phyloP scores from a whole-genome alignment of 164 flowering plant genomes.

The Macadamia integrifolia region DNA sequence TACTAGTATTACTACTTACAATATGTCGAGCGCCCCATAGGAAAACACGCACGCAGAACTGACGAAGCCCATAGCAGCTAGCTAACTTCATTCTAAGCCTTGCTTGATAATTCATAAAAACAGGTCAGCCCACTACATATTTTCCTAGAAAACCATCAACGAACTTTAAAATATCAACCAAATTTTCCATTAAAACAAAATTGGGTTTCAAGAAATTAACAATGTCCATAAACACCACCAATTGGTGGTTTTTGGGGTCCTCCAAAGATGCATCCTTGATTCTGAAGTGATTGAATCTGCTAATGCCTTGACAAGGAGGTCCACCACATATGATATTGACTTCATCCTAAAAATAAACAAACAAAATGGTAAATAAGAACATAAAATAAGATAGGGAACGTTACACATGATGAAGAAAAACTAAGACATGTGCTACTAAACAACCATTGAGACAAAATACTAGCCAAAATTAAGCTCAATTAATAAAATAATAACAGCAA shows the following conservation, averaged over 20 bases:
- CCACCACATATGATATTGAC: constrained; percentile 91
- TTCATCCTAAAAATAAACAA: constrained; percentile 43
- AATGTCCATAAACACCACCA: constrained; percentile 67
- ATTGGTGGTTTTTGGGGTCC: constrained; percentile 67
- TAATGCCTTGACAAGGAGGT: constrained; percentile 94
- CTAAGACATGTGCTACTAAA: too few relatives aligned
- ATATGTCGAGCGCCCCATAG: constrained; percentile 79
- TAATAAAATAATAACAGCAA: neutral
- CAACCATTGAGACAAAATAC: neutral
- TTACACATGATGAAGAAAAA: too few relatives aligned
- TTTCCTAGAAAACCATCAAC: constrained; percentile 55
- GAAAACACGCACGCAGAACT: constrained; percentile 73
- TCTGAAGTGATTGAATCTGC: constrained; percentile 82
- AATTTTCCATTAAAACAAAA: constrained; percentile 85
- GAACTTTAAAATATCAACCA: constrained; percentile 66
- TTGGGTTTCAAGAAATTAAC: constrained; percentile 66
- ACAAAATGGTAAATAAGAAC: neutral
- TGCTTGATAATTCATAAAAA: constrained; percentile 62
- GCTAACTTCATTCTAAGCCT: constrained; percentile 79
- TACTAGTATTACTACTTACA: constrained; percentile 6
- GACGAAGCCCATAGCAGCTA: constrained; percentile 82
- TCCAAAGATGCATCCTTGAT: constrained; percentile 39
- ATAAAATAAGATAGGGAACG: too few relatives aligned
- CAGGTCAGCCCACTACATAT: constrained; percentile 62
- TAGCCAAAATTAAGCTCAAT: neutral